Base-by-base conservation (phyloP, 306 rosid genomes). In the Dryas drummondii region DNA sequence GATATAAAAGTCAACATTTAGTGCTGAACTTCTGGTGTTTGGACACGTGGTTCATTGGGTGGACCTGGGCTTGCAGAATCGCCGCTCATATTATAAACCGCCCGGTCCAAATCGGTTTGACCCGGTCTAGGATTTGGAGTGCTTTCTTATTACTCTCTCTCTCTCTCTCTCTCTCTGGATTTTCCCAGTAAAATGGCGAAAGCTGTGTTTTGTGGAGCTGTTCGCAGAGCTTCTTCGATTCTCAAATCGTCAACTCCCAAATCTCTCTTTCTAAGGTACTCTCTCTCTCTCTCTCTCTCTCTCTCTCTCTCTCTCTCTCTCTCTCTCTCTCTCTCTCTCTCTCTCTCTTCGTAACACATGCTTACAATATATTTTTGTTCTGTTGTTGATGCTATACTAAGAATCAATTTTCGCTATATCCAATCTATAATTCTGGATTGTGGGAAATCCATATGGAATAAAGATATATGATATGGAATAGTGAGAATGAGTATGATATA, bases 141-240 rank as follows among this genome's bases (percentile, higher is more conserved):
- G 41, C 19, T 8, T 2, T 3, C 40, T 32, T 17, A 51, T 4
- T 7, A 8, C 1, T 15, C 2, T 49, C 50, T 10, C 37, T 17
- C 37, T 4, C 4, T 46, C n/a, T n/a, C n/a, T 9, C 41, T 41
- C 64, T 11, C 55, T 13, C 16, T n/a, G 14, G 6, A 9, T 40
- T 41, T 40, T 32, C 48, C 16, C 16, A 13, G 79, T 42, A 61
- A 58, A 62, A 93, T 93, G 98, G 92, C 97, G 4, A 84, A 76
- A 51, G 72, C 84, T 47, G 51, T 81, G 86, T 78, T 82, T 72
- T 82, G 85, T 26, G 54, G 5, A 61, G 66, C 78, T 81, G 86
- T 66, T 80, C 77, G 75, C 2, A 81, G 89, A 83, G 86, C 89
- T 77, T 80, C 86, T 59, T 81, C 76, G 19, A n/a, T 83, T 69